Percentiles rank a stretch among this genome's conserved stretches.
phyloP scores from a whole-genome alignment of 129 eudicot genomes.

The Oenanthe sinensis region DNA sequence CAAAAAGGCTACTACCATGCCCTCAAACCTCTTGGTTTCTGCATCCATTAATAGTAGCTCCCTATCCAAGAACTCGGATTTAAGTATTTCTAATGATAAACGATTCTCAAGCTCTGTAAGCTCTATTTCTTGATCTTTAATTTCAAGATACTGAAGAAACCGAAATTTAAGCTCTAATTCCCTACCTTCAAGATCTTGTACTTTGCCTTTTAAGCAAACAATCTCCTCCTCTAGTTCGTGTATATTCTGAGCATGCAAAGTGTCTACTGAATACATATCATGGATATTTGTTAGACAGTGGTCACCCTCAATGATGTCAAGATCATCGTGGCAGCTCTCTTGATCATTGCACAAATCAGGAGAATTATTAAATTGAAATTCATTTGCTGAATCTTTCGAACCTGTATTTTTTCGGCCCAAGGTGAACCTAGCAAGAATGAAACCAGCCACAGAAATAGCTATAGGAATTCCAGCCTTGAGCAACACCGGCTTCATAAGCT shows the following conservation, averaged over 20 bases:
- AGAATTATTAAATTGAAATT: slow-evolving; percentile 3
- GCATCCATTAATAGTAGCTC: slow-evolving; percentile 37
- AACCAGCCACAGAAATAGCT: slow-evolving; percentile 49
- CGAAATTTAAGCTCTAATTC: slow-evolving; percentile 30
- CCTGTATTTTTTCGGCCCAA: slow-evolving; percentile 17
- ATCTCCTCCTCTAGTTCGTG: slow-evolving; percentile 30
- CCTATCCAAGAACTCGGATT: slow-evolving; percentile 38
- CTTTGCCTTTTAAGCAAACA: slow-evolving; percentile 22
- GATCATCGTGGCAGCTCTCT: slow-evolving; percentile 1
- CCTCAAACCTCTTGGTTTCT: slow-evolving; percentile 45
- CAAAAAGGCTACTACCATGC: slow-evolving; percentile 30
- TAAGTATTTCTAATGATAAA: slow-evolving; percentile 35
- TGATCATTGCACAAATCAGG: slow-evolving; percentile 3
- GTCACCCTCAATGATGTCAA: slow-evolving; percentile 5
- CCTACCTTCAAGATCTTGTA: slow-evolving; percentile 40
- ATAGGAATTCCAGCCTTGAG: slow-evolving; percentile 58
- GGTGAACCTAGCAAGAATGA: slow-evolving; percentile 27
- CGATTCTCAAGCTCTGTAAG: slow-evolving; percentile 34
- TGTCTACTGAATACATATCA: background rate
- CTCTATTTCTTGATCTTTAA: slow-evolving; percentile 49
- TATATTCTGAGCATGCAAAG: background rate
- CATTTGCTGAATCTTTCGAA: slow-evolving; percentile 4
- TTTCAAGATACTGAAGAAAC: slow-evolving; percentile 27
- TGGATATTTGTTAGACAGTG: background rate
- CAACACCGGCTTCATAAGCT: slow-evolving; percentile 39